Conservation (phyloP, 2,329 filamentous ascomycete species). For the Ascosphaera acerosa region DNA sequence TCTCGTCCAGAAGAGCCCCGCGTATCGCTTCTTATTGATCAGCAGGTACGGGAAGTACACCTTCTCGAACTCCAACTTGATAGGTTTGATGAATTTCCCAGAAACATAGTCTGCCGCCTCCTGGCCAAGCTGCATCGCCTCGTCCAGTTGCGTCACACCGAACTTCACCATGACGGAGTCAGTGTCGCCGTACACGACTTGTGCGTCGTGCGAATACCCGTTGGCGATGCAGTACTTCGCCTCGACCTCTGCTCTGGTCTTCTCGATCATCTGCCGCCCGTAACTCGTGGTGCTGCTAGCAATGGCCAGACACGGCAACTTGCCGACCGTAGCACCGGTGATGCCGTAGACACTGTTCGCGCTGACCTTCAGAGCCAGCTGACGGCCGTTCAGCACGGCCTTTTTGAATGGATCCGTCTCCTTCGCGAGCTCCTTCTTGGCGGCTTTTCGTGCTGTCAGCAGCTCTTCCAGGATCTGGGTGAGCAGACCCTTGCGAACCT, state of each 20-base stretch:
- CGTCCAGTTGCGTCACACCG: constrained; percentile 77
- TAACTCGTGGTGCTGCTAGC: constrained; percentile 94
- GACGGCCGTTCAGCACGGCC: constrained; percentile 88
- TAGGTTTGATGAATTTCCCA: constrained; percentile 78
- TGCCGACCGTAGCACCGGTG: constrained; percentile 86
- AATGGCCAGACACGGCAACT: constrained; percentile 80
- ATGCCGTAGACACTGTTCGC: constrained; percentile 99
- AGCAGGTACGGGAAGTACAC: constrained; percentile 94
- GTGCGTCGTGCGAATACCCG: no score
- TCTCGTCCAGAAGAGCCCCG: constrained; percentile 92
- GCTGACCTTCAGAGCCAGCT: constrained; percentile 85
- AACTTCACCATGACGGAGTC: constrained; percentile 99
- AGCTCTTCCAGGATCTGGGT: constrained; percentile 92
- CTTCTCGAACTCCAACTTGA: constrained; percentile 98
- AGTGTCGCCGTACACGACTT: constrained; percentile 96
- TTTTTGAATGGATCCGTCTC: constrained; percentile 96
- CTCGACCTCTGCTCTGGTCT: constrained; percentile 88
- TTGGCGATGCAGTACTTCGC: no score
- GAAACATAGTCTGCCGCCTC: constrained; percentile 79
- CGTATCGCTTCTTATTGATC: constrained; percentile 99
- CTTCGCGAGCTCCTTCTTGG: constrained; percentile 65
- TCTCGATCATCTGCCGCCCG: constrained; percentile 86
- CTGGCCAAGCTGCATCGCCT: constrained; percentile 78
- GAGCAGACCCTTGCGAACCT: constrained; percentile 72
- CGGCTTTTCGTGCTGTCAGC: constrained; percentile 72